Evolutionary conservation across 2,329 filamentous ascomycete genomes (phyloP).

Genomic region (Pestalotiopsis sp.): DNA sequence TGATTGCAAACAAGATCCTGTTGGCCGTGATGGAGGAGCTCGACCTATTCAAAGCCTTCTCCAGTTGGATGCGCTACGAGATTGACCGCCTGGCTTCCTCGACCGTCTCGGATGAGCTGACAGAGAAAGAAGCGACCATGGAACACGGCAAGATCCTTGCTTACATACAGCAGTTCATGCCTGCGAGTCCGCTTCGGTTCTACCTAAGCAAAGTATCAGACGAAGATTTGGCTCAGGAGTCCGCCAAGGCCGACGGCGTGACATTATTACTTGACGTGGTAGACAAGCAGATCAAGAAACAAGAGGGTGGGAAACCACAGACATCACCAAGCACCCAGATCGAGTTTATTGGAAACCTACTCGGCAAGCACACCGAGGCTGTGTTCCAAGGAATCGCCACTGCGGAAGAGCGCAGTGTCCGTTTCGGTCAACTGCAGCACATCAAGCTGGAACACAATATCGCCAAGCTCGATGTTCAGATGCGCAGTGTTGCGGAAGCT

Average conservation of each 20-base stretch:
- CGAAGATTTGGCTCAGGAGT: constrained; percentile 53
- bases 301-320: constrained; percentile 46
- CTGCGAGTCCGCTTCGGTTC: constrained; percentile 63
- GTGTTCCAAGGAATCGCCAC: constrained; percentile 72
- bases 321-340: constrained; percentile 60
- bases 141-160: constrained; percentile 73
- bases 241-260: constrained; percentile 46
- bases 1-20: constrained; percentile 75
- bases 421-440: constrained; percentile 60
- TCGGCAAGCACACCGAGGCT: constrained; percentile 58
- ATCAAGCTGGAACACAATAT: constrained; percentile 46
- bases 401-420: constrained; percentile 68
- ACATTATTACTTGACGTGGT: constrained; percentile 50
- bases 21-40: constrained; percentile 75
- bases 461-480: constrained; percentile 59
- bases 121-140: constrained; percentile 76
- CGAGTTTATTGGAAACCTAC: constrained; percentile 63
- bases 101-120: constrained; percentile 70
- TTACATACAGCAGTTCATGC: constrained; percentile 76
- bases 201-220: constrained; percentile 57
- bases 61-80: constrained; percentile 79
- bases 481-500: constrained; percentile 43
- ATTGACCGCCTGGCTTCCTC: constrained; percentile 75
- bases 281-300: constrained; percentile 49
- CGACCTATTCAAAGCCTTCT: constrained; percentile 76